Conservation (phyloP, 2,329 filamentous ascomycete species). For the Trichophyton rubrum region DNA sequence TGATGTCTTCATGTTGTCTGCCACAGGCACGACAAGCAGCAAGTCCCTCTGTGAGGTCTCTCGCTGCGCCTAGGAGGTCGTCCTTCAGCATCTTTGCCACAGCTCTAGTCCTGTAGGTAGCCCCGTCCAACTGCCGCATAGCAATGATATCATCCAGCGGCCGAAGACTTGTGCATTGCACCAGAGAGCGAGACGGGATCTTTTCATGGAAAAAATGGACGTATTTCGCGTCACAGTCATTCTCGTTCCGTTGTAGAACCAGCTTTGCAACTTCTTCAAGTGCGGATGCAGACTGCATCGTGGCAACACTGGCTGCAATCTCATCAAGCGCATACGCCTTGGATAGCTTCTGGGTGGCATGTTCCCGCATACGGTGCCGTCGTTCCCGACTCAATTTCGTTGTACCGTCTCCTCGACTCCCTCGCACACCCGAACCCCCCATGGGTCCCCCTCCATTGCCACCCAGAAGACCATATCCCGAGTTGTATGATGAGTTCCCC, state of each 20-base stretch:
- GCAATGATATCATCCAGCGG: slow-evolving; percentile 56
- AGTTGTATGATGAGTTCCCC: slow-evolving; percentile 45
- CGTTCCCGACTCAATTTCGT: slow-evolving; percentile 62
- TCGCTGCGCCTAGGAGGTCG: slow-evolving; percentile 55
- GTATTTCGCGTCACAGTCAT: slow-evolving; percentile 63
- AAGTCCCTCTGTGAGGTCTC: slow-evolving; percentile 59
- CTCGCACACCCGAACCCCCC: slow-evolving; percentile 41
- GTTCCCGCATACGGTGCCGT: slow-evolving; percentile 66
- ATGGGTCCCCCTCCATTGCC: slow-evolving; percentile 40
- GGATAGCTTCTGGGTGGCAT: slow-evolving; percentile 64
- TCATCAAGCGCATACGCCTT: slow-evolving; percentile 71
- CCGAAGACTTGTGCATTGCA: slow-evolving; percentile 55
- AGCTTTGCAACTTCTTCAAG: slow-evolving; percentile 63
- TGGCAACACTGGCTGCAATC: slow-evolving; percentile 68
- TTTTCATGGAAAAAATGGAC: slow-evolving; percentile 92
- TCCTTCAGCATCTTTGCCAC: slow-evolving; percentile 64
- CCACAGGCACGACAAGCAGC: slow-evolving; percentile 41
- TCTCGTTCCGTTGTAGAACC: slow-evolving; percentile 57
- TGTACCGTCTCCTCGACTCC: slow-evolving; percentile 36
- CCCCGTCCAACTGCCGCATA: slow-evolving; percentile 50
- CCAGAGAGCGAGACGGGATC: slow-evolving; percentile 63
- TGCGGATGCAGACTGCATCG: slow-evolving; percentile 67
- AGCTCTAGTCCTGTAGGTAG: slow-evolving; percentile 59
- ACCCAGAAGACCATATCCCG: slow-evolving; percentile 32
- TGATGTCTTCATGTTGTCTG: slow-evolving; percentile 39